Base-by-base conservation (phyloP, 768 basidiomycete genomes). In the Boletus tylopilopsis region DNA sequence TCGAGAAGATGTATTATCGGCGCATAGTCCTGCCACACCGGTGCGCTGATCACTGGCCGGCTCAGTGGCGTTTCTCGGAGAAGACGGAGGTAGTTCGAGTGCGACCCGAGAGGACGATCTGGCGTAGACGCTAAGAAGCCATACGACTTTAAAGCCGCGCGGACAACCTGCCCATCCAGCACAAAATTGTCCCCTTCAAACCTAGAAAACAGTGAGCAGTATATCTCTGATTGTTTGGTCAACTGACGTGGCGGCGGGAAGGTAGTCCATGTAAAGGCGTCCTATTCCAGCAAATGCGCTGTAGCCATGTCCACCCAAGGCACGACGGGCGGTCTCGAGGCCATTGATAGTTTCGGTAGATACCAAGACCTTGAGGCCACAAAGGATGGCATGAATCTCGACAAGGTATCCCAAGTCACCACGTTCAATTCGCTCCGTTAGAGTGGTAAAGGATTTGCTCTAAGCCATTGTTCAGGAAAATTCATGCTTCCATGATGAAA, bases 141-240 rank as follows among this genome's bases (percentile, higher is more conserved):
- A 58, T 76, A 76, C 0, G 84, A 75, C 56, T 87, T 90, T 24
- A 87, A 66, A 3, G 85, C 84, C 0, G 84, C 80, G 21, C 85
- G 79, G 29, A 86, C 79, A 29, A 87, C 85, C 66, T 90, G 88
- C 41, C 79, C 75, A 55, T 87, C 83, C 11, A 90, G 74, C 6
- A 89, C 83, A 52, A 77, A 89, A 61, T 90, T 90, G 59, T 90
- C 88, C 13, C 87, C 87, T 68, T 90, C 87, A 54, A 79, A 88
- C 3, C 84, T 85, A 51, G 6, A 0, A 36, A 10, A 27, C 16
- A 33, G 27, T 60, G 35, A 58, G 19, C 4, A 25, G 32, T 6
- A 15, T 22, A 29, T 9, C 23, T 30, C 16, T 16, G 15, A n/a
- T 40, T 5, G 19, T 30, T 13, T 18, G 39, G 22, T 21, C 34